Percentiles rank a stretch among this genome's conserved stretches.
Conservation (phyloP, 1,284 basidiomycete genomes). For the Bjerkandera adusta region DNA sequence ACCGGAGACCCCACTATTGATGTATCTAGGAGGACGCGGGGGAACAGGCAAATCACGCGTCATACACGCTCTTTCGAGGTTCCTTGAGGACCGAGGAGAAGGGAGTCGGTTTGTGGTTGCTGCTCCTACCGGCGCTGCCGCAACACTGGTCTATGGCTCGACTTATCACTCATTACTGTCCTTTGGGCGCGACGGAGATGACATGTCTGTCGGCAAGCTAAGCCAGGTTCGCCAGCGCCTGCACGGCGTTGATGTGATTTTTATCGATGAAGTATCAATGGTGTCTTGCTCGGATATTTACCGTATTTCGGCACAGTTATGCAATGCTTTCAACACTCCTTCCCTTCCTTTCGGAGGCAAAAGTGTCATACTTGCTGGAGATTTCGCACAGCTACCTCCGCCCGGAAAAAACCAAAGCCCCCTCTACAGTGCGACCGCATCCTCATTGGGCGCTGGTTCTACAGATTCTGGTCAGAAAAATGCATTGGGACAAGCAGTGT, state of each 20-base stretch:
- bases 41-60: too few relatives aligned
- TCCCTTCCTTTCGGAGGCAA: slow-evolving; percentile 8
- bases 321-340: not conserved
- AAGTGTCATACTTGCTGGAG: slow-evolving; percentile 14
- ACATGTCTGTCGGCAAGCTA: too few relatives aligned
- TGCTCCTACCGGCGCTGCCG: too few relatives aligned
- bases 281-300: slow-evolving; percentile 4
- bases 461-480: not conserved
- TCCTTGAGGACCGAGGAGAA: too few relatives aligned
- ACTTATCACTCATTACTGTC: too few relatives aligned
- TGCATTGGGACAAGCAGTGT: slow-evolving; percentile 19
- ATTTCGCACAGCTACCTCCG: slow-evolving; percentile 17
- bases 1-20: too few relatives aligned
- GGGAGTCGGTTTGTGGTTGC: too few relatives aligned
- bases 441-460: not conserved
- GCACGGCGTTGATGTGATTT: slow-evolving; percentile 31
- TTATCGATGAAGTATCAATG: slow-evolving; percentile 21
- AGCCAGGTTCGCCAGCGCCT: too few relatives aligned
- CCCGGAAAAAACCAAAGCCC: not conserved
- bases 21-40: too few relatives aligned
- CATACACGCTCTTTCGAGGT: too few relatives aligned
- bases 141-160: too few relatives aligned
- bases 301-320: slow-evolving; percentile 5
- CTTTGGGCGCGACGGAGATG: too few relatives aligned
- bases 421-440: not conserved